Evolutionary conservation across 2,329 filamentous ascomycete genomes (phyloP), one percentile per base, ranked within the genome.

Genomic region (Didymella glomerata): DNA sequence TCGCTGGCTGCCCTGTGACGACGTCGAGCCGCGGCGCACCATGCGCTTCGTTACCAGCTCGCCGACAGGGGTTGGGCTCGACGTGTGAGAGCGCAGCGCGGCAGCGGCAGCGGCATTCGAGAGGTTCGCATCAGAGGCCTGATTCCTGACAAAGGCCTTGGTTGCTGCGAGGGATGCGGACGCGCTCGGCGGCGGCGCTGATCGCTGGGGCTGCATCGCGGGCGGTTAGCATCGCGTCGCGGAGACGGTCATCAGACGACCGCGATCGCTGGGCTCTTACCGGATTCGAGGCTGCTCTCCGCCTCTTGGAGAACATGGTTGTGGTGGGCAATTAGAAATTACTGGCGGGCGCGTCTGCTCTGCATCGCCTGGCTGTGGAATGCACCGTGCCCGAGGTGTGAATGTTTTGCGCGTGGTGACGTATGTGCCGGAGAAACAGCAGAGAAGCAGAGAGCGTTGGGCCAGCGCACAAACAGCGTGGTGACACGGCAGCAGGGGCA

Each of bases 31-130:
- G 76, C 93, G 87, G 68, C 92, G 87, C 60, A 87, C 77, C 73
- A 90, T 93, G 72, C 93, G 90, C 81, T 94, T 97, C 6, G 94
- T 96, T 77, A 96, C 90, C 44, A 96, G 87, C 72, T 92, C 87
- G 75, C 87, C 89, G 56, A 97, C 89, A 67, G 88, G 88, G 50
- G 89, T 94, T 22, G 92, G 93, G 2, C 90, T 88, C 50, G 88
- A 88, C 10, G 92, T 89, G 67, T 90, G 87, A 45, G 90, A 90
- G 72, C 90, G 88, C 58, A 98, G 84, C 46, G 93, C 93, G 27
- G 93, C 88, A 16, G 92, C 93, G 7, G 94, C 93, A 13, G 94
- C 94, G 7, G 93, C 91, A 34, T 90, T 89, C 40, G 93, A 96
- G 42, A 97, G 83, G 58, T 86, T 87, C 60, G 81, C 82, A 76